phyloP scores from a whole-genome alignment of 805 yeast genomes.

The Teunomyces tritomae region DNA sequence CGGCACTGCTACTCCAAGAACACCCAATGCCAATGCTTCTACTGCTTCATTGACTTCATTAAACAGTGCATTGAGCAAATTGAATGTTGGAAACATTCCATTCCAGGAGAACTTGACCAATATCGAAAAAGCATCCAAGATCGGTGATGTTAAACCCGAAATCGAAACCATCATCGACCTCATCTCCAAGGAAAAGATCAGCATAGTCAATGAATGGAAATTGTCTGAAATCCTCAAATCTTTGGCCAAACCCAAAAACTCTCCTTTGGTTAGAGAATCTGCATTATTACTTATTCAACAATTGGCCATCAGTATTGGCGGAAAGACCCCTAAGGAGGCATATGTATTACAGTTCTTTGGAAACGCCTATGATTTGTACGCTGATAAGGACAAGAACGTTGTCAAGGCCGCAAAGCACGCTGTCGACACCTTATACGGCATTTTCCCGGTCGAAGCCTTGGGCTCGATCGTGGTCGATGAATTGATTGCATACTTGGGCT shows the following conservation, averaged over 20 bases:
- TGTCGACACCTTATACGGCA: constrained; percentile 63
- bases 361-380: constrained; percentile 63
- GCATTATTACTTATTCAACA: constrained; percentile 63
- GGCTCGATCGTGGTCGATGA: constrained; percentile 66
- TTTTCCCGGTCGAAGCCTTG: constrained; percentile 74
- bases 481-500: constrained; percentile 60
- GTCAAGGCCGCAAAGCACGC: constrained; percentile 84
- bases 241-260: constrained; percentile 69
- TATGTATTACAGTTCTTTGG: constrained; percentile 63
- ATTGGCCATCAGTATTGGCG: constrained; percentile 57
- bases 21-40: constrained; percentile 43
- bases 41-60: constrained; percentile 73
- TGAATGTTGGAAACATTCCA: constrained; percentile 58
- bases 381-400: constrained; percentile 87
- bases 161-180: constrained; percentile 51
- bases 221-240: constrained; percentile 61
- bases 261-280: constrained; percentile 74
- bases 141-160: constrained; percentile 55
- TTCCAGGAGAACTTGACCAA: constrained; percentile 54
- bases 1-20: constrained; percentile 34
- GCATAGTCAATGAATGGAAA: constrained; percentile 59
- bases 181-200: constrained; percentile 43
- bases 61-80: constrained; percentile 63
- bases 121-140: constrained; percentile 49
- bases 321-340: constrained; percentile 72